Evolutionary conservation across 2,329 filamentous ascomycete genomes (phyloP).

Genomic region (Talaromyces sp.): DNA sequence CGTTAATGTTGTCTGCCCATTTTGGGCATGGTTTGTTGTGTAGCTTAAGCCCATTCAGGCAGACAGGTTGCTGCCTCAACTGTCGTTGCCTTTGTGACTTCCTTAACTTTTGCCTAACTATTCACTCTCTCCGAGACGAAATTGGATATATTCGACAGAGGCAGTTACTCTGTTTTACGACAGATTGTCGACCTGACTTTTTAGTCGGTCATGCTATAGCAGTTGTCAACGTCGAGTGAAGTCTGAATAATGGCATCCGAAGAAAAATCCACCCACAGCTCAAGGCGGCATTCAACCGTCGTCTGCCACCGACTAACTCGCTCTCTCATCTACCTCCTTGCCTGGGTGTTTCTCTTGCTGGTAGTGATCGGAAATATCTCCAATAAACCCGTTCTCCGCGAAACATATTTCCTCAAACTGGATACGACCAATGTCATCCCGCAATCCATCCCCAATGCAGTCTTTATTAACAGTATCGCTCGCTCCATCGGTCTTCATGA

Average conservation of each 20-base stretch:
- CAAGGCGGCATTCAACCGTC: conserved; percentile 25
- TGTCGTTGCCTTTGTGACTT: neutral
- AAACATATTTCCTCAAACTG: conserved; percentile 80
- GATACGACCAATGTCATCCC: conserved; percentile 79
- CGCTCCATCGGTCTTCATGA: conserved; percentile 83
- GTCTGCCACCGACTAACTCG: conserved; percentile 60
- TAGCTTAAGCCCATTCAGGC: neutral
- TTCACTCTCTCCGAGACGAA: no score
- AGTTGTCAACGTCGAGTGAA: neutral
- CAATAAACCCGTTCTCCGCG: conserved; percentile 55
- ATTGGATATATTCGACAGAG: neutral
- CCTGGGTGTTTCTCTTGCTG: conserved; percentile 73
- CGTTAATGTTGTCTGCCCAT: neutral
- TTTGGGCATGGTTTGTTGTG: neutral
- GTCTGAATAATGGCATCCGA: conserved; percentile 4
- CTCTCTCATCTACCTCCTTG: conserved; percentile 65
- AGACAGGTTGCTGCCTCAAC: neutral
- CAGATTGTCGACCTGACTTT: neutral
- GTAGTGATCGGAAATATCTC: conserved; percentile 72
- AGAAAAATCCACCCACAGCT: neutral
- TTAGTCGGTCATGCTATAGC: neutral
- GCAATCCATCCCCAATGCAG: conserved; percentile 62
- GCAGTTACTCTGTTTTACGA: neutral
- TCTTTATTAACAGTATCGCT: conserved; percentile 80
- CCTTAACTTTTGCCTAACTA: no score